These are phyloP conservation scores for Chytriomyces sp. DNA, from an alignment of 192 early-diverging fungal genomes.

Conservation along the genomic window DNA sequence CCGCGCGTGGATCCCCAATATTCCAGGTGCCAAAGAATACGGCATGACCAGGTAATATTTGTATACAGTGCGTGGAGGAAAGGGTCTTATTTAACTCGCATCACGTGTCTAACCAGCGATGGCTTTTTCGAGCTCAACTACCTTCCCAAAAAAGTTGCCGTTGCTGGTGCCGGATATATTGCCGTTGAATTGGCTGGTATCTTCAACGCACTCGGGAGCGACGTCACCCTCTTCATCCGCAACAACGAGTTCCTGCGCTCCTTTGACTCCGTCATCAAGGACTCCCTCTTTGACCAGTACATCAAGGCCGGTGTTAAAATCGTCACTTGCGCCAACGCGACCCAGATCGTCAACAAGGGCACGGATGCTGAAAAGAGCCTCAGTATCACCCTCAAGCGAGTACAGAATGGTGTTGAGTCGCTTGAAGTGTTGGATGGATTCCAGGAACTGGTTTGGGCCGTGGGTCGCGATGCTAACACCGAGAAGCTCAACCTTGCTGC, in stretches of 20 bases:
- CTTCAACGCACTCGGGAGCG: conserved; percentile 83
- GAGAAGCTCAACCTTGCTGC: conserved; percentile 69
- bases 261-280: conserved; percentile 84
- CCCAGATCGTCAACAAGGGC: conserved; percentile 58
- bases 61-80: too few species aligned
- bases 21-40: conserved; percentile 75
- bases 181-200: conserved; percentile 95
- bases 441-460: conserved; percentile 89
- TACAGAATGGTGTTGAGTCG: conserved; percentile 31
- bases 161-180: conserved; percentile 81
- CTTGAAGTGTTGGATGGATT: conserved; percentile 55
- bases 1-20: conserved; percentile 65
- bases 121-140: conserved; percentile 93
- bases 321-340: conserved; percentile 64
- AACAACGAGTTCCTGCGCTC: conserved; percentile 79
- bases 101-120: too few species aligned
- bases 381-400: conserved; percentile 22
- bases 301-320: conserved; percentile 80
- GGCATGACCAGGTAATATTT: too few species aligned
- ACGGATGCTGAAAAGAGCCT: conserved; percentile 57
- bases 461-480: conserved; percentile 81
- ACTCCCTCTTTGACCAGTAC: conserved; percentile 47
- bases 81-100: too few species aligned
- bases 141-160: conserved; percentile 77
- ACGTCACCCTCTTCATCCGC: conserved; percentile 85